Percentiles rank a stretch among this genome's conserved stretches.
Conservation (phyloP, 208 protist species). For the Wallacemonas sp. region DNA sequence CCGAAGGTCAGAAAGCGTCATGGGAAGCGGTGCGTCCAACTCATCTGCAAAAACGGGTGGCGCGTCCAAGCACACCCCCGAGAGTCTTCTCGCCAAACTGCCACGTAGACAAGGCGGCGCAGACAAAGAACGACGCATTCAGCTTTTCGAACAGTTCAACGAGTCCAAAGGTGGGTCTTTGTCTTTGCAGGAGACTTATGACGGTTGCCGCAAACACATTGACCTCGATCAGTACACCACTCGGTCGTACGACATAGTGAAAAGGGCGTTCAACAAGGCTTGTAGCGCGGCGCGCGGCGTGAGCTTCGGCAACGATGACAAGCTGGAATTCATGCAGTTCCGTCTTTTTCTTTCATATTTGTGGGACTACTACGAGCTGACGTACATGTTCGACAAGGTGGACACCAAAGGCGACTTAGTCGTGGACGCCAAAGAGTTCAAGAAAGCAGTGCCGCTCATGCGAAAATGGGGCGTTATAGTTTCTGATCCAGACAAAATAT, state of each 20-base stretch:
- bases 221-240: slow-evolving; percentile 25
- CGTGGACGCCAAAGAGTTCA: slow-evolving; percentile 42
- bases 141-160: slow-evolving; percentile 48
- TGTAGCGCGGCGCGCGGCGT: not conserved
- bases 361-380: slow-evolving; percentile 18
- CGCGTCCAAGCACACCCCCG: not conserved
- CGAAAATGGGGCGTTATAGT: slow-evolving; percentile 36
- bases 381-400: slow-evolving; percentile 50
- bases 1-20: too few species aligned
- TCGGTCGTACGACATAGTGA: slow-evolving; percentile 25
- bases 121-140: slow-evolving; percentile 19
- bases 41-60: too few species aligned
- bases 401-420: slow-evolving; percentile 36
- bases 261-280: slow-evolving; percentile 42
- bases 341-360: slow-evolving; percentile 28
- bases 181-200: slow-evolving; percentile 31
- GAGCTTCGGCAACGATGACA: slow-evolving; percentile 15
- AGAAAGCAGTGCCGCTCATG: slow-evolving; percentile 24
- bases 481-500: slow-evolving; percentile 19
- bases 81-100: slow-evolving; percentile 9
- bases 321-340: slow-evolving; percentile 47
- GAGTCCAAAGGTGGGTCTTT: slow-evolving; percentile 36
- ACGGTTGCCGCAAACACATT: slow-evolving; percentile 17
- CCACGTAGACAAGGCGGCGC: not conserved
- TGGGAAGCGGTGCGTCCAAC: not conserved